These are phyloP conservation scores for Cornus suecica DNA, from an alignment of 148 eudicot genomes.

Conservation along the genomic window DNA sequence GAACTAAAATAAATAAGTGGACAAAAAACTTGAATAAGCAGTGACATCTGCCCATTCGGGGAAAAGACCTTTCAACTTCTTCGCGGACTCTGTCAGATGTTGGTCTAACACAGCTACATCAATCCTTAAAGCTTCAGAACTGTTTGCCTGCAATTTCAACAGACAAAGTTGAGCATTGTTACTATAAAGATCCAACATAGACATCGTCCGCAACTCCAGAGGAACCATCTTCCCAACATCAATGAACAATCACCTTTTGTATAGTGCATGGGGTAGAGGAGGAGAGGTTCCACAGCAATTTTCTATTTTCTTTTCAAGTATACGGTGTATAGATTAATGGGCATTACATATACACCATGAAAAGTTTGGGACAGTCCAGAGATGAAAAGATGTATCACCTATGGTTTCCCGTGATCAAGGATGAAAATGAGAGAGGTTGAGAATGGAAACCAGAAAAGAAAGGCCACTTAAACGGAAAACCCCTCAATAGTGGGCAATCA, in stretches of 20 bases:
- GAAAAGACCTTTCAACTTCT: constrained; percentile 58
- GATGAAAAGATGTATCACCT: no score
- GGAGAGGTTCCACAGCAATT: no score
- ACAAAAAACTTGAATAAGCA: constrained; percentile 73
- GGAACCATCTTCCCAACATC: background rate
- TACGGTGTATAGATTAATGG: background rate
- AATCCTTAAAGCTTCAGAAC: constrained; percentile 64
- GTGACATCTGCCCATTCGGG: constrained; percentile 84
- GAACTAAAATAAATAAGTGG: constrained; percentile 63
- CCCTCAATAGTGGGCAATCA: no score
- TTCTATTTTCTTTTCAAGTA: no score
- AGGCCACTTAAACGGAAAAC: no score
- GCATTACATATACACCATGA: background rate
- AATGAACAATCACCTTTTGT: background rate
- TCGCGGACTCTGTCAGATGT: constrained; percentile 47
- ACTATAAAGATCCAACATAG: background rate
- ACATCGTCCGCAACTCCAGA: background rate
- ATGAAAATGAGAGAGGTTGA: no score
- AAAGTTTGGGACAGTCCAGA: background rate
- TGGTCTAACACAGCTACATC: constrained; percentile 81
- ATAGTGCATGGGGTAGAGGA: no score
- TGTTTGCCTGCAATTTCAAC: constrained; percentile 53
- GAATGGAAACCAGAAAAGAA: no score
- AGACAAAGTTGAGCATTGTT: no score
- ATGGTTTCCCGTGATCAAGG: no score